These are phyloP conservation scores for Aspergillus sparsus DNA, from an alignment of 495 filamentous ascomycete genomes.

Conservation along the genomic window DNA sequence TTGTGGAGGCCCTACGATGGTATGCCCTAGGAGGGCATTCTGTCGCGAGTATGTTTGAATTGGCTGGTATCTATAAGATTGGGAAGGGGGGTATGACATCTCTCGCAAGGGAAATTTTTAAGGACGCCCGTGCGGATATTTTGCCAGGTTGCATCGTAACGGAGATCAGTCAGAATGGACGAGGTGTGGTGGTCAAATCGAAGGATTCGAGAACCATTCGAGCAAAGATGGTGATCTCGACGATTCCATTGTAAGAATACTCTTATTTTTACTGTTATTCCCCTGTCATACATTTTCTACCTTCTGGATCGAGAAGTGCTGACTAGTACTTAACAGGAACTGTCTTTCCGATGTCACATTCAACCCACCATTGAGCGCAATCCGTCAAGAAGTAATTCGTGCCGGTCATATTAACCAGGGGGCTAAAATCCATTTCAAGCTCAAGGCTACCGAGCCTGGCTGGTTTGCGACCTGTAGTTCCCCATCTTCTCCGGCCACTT, in stretches of 20 bases:
- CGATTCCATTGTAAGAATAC: constrained; percentile 16
- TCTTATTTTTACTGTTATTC: no score
- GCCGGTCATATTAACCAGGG: constrained; percentile 31
- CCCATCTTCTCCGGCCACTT: background rate
- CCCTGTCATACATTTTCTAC: background rate
- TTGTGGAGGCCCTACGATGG: constrained; percentile 27
- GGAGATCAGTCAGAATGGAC: background rate
- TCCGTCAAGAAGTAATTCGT: constrained; percentile 22
- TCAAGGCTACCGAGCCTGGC: constrained; percentile 14
- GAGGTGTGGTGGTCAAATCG: background rate
- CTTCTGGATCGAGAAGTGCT: background rate
- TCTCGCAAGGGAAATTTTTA: constrained; percentile 22
- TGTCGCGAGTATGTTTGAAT: constrained; percentile 14
- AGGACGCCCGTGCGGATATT: constrained; percentile 12
- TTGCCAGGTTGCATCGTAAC: background rate
- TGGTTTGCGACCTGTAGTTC: constrained; percentile 20
- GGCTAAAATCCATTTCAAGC: constrained; percentile 31
- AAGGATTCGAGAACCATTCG: background rate
- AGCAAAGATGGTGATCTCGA: constrained; percentile 11
- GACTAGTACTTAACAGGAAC: constrained; percentile 10
- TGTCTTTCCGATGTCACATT: constrained; percentile 26
- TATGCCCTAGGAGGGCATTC: constrained; percentile 18
- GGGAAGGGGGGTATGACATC: constrained; percentile 22
- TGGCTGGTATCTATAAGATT: constrained; percentile 23
- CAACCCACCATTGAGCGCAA: constrained; percentile 23